Evolutionary conservation across 306 rosid species (phyloP), one percentile per base, ranked within the genome.

Genomic region (Vicia sativa): DNA sequence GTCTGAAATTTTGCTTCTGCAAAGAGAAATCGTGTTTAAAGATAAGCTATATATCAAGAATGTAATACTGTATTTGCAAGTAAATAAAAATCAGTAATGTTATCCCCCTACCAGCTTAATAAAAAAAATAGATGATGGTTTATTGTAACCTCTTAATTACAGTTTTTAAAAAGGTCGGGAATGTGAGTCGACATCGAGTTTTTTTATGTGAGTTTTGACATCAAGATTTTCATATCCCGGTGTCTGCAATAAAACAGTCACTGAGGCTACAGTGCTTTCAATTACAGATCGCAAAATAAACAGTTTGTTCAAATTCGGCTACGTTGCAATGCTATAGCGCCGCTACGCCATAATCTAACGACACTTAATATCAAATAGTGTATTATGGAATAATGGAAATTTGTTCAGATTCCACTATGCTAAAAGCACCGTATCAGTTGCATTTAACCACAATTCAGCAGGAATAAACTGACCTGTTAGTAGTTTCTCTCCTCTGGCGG

Each of bases 401-500:
- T 21, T 21, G 23, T 21, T 21, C 23, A 21, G 2, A 21, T 21
- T 21, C 23, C 23, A 2, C 23, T 21, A 21, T 21, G 23, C 23
- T n/a, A n/a, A n/a, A n/a, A n/a, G n/a, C n/a, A n/a, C n/a, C n/a
- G n/a, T n/a, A n/a, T n/a, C n/a, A n/a, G n/a, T n/a, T n/a, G n/a
- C n/a, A n/a, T n/a, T n/a, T n/a, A n/a, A n/a, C n/a, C n/a, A n/a
- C n/a, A n/a, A n/a, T n/a, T 21, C 54, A 56, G 49, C 25, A 56
- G 43, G 42, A 75, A 15, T 23, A 53, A 26, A 61, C 78, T 65
- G 29, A 76, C 82, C 79, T 55, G 73, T 39, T 42, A 25, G 58
- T 43, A 48, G 69, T 35, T 68, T 67, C 49, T 44, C 49, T 76
- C 65, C 63, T 60, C 56, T 35, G 5, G 62, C 23, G 37, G 4